Evolutionary conservation across 257 asterid species (phyloP), one percentile per base, ranked within the genome.

Genomic region (Solanum dulcamara): DNA sequence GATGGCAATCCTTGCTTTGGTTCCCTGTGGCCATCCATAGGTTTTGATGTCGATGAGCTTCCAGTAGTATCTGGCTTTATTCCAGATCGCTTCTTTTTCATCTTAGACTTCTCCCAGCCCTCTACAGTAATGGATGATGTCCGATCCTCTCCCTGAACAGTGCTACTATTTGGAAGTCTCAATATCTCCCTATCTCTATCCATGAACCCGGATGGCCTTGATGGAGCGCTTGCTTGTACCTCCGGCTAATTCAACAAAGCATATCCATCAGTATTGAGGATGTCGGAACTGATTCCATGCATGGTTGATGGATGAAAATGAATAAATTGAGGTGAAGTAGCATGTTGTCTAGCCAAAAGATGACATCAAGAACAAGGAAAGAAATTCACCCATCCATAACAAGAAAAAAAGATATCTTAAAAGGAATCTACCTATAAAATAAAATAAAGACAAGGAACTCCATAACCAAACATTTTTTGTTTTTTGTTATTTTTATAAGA

Each of bases 71-170:
- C 99, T 85, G 89, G 89, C 91, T 96, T 96, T 90, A 92, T 91
- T 88, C 98, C 92, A 44, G 99, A 93, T 46, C 99, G 99, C 85
- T 93, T 96, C 87, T 93, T 96, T 95, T 94, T 96, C 96, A 90
- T 96, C 92, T 92, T 96, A 53, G 97, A 90, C 87, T 91, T 94
- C 89, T 96, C 99, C 99, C 98, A 96, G 88, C 98, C 97, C 85
- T 94, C 98, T 84, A 92, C 92, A 77, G 90, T 89, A 84, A 90
- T 83, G 57, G 98, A 89, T 51, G 91, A 87, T 74, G 90, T 71
- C 79, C 95, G 90, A 86, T 91, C 97, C 86, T 93, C 98, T 46
- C 94, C 89, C 86, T 90, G 97, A 70, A 86, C 91, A 80, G 89
- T 84, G 89, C 87, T 89, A 89, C 91, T 84, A 85, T 81, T 92